These are phyloP conservation scores for Durotheca rogersii DNA, from an alignment of 495 filamentous ascomycete species.

Conservation along the genomic window DNA sequence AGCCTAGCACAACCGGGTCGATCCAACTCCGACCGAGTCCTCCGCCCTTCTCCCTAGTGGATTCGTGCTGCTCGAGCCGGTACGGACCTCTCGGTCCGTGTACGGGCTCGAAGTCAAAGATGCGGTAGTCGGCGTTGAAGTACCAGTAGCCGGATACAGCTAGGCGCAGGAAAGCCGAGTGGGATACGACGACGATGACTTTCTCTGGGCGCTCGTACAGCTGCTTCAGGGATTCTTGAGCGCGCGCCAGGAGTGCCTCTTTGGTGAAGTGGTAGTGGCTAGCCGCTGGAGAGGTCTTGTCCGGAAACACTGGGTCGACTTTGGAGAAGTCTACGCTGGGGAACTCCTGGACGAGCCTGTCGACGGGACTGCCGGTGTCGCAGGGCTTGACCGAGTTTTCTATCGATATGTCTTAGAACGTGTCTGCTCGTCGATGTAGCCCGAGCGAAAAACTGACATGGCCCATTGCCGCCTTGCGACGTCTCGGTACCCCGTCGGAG, in stretches of 20 bases:
- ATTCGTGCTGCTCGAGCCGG: slow-evolving; percentile 44
- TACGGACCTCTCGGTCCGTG: slow-evolving; percentile 31
- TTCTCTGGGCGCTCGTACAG: slow-evolving; percentile 57
- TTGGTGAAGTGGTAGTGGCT: slow-evolving; percentile 49
- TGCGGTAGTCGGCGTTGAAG: slow-evolving; percentile 61
- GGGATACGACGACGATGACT: slow-evolving; percentile 60
- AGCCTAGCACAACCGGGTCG: slow-evolving; percentile 29
- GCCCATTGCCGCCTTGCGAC: background rate
- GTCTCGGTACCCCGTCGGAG: background rate
- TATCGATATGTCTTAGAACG: slow-evolving; percentile 22
- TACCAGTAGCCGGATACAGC: slow-evolving; percentile 50
- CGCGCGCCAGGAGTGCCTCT: slow-evolving; percentile 50
- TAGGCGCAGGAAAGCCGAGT: slow-evolving; percentile 57
- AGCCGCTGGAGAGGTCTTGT: slow-evolving; percentile 51
- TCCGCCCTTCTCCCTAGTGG: slow-evolving; percentile 39
- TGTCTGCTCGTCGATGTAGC: background rate
- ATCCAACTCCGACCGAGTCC: slow-evolving; percentile 36
- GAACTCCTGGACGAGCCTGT: slow-evolving; percentile 47
- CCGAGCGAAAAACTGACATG: background rate
- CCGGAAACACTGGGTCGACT: slow-evolving; percentile 56
- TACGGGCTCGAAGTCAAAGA: slow-evolving; percentile 56
- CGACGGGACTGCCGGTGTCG: slow-evolving; percentile 53
- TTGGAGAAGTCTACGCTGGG: slow-evolving; percentile 53
- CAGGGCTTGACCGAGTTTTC: slow-evolving; percentile 61
- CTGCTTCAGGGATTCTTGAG: slow-evolving; percentile 46